Percentiles rank a stretch among this genome's conserved stretches.
Conservation (phyloP, 2,329 filamentous ascomycete species). For the Truncatella angustata region DNA sequence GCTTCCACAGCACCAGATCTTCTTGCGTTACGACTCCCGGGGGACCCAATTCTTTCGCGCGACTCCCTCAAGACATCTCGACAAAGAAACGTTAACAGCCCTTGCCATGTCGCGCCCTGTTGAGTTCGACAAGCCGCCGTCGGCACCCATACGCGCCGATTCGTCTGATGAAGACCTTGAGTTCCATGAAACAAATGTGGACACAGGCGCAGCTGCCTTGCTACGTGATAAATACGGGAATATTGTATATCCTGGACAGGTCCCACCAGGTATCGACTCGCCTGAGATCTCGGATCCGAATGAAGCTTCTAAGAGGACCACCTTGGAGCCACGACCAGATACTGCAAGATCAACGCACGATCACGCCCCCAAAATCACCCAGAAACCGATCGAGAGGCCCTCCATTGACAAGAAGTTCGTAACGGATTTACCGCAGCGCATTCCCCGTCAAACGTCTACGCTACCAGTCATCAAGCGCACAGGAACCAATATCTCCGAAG, state of each 20-base stretch:
- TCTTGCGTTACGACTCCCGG: no score
- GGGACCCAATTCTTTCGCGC: no score
- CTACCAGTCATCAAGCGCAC: conserved; percentile 19
- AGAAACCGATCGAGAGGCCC: conserved; percentile 12
- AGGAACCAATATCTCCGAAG: conserved; percentile 19
- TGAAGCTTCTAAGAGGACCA: conserved; percentile 14
- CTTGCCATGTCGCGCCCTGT: conserved; percentile 20
- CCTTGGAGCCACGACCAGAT: conserved; percentile 12
- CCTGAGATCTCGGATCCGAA: conserved; percentile 13
- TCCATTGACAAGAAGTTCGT: conserved; percentile 14
- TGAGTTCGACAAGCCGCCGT: conserved; percentile 26
- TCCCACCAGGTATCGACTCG: conserved; percentile 23
- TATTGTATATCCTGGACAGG: conserved; percentile 20
- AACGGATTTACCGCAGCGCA: conserved; percentile 18
- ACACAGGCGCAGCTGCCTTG: conserved; percentile 14
- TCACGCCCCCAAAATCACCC: neutral
- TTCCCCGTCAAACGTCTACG: conserved; percentile 9
- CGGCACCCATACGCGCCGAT: conserved; percentile 18
- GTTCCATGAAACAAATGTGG: conserved; percentile 13
- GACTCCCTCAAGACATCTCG: no score
- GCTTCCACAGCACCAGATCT: no score
- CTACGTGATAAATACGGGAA: conserved; percentile 21
- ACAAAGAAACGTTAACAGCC: neutral
- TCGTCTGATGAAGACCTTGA: conserved; percentile 13
- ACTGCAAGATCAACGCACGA: neutral